Evolutionary conservation across 768 basidiomycete genomes (phyloP), one percentile per base, ranked within the genome.

Genomic region (Leucogyrophana mollusca): DNA sequence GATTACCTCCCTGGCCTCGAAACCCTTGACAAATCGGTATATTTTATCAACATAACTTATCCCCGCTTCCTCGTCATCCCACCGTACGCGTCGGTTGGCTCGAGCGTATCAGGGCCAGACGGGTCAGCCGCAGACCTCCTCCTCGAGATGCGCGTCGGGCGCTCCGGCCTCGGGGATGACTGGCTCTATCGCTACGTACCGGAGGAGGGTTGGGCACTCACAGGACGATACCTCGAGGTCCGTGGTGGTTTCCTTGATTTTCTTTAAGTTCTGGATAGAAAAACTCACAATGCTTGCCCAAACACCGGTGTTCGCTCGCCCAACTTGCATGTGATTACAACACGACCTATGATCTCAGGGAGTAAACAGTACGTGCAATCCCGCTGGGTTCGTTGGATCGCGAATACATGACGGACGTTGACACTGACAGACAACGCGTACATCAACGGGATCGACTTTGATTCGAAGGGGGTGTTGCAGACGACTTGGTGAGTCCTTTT

Each of bases 381-480:
- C n/a, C n/a, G n/a, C n/a, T n/a, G n/a, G n/a, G n/a, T n/a, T n/a
- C n/a, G n/a, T n/a, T n/a, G n/a, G n/a, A n/a, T n/a, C n/a, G n/a
- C n/a, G n/a, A n/a, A n/a, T n/a, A n/a, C n/a, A n/a, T n/a, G n/a
- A n/a, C n/a, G n/a, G n/a, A n/a, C 38, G 17, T 22, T 40, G 32
- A 40, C 38, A 7, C 13, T 30, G 27, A 30, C 23, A 66, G 67
- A 70, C 48, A 70, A 70, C 44, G 65, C 66, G 3, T 69, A 70
- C 43, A 68, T 70, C 50, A 71, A 69, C 37, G 69, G 69, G 0
- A 47, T 70, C 13, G 67, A 69, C 51, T 67, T 68, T 38, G 62
- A 68, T 45, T 35, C 52, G n/a, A 39, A 46, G 7, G 62, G 65
- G 8, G 55, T 49, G 20, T 49, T 68, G 17, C 54, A 61, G n/a